Conservation (phyloP, 208 protist genomes). For the Porcisia hertigi region DNA sequence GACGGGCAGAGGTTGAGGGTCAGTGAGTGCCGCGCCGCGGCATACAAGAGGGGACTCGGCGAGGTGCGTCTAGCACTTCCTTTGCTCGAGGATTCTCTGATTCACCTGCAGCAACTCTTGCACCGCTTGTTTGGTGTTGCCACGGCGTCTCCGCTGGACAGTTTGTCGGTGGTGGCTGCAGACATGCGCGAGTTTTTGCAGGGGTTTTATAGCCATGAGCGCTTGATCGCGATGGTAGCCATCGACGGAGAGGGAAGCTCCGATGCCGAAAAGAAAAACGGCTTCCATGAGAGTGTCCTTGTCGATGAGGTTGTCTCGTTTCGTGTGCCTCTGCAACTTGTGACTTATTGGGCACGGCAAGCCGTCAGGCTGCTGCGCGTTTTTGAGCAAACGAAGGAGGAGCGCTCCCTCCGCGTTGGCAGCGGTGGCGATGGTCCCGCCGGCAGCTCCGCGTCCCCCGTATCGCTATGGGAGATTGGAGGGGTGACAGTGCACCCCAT, state of each 20-base stretch:
- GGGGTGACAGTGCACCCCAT: slow-evolving; percentile 31
- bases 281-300: background rate
- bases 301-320: slow-evolving; percentile 33
- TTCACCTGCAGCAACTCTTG: slow-evolving; percentile 12
- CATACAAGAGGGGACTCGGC: slow-evolving; percentile 13
- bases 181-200: slow-evolving; percentile 38
- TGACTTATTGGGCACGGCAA: slow-evolving; percentile 43
- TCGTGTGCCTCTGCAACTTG: slow-evolving; percentile 33
- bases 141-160: slow-evolving; percentile 38
- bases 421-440: background rate
- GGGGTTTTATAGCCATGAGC: slow-evolving; percentile 18
- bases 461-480: slow-evolving; percentile 8
- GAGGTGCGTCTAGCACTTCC: slow-evolving; percentile 24
- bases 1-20: too few relatives aligned
- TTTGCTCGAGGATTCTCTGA: slow-evolving; percentile 27
- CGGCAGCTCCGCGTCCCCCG: background rate
- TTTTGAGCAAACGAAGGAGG: slow-evolving; percentile 32
- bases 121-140: slow-evolving; percentile 38
- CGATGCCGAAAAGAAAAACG: background rate
- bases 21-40: background rate
- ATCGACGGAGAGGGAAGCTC: background rate
- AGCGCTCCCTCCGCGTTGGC: slow-evolving; percentile 22
- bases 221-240: background rate
- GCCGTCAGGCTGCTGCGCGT: slow-evolving; percentile 24
- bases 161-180: slow-evolving; percentile 29